Evolutionary conservation across 2,329 filamentous ascomycete species (phyloP), one percentile per base, ranked within the genome.

Genomic region (Juglanconis juglandina): DNA sequence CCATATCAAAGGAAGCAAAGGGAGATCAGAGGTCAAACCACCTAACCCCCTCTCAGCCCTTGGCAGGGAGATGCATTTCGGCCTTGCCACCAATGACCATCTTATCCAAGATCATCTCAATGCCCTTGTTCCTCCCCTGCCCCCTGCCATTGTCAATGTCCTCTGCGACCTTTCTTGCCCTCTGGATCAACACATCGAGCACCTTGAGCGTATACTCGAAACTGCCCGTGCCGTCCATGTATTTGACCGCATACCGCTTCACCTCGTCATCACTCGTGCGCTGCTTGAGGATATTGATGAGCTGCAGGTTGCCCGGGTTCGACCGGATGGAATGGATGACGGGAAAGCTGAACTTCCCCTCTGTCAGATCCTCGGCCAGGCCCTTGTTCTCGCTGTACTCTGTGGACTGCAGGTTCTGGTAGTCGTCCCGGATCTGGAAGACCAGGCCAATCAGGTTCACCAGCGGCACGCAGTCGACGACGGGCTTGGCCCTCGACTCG

Each of bases 271-370:
- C 90, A 24, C 81, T 84, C 1, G 93, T 92, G 76, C 92, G 94
- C 75, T 97, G 93, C 75, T 91, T 91, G 47, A 98, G 80, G 59
- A 98, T 97, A 71, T 95, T 96, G 73, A 97, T 84, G 58, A 99
- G 83, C 69, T 96, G 88, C 66, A 90, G 80, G 71, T 92, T 90
- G 35, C 78, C 76, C 17, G 85, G 90, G 71, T 92, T 85, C 62
- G 88, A 79, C 62, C 91, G 90, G 67, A 98, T 96, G 72, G 90
- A 89, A 77, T 98, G 94, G 69, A 98, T 96, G 69, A 98, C 88
- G 46, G 93, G 92, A 72, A 97, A 97, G 33, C 89, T 94, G 78
- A 97, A 97, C 81, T 98, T 98, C 65, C 94, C 94, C 77, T 98
- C 95, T 1, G 92, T 97, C 68, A 98, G 77, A 75, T 98, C 95